Evolutionary conservation across 805 yeast genomes (phyloP).

Genomic region (Hermanozyma aechmeae): DNA sequence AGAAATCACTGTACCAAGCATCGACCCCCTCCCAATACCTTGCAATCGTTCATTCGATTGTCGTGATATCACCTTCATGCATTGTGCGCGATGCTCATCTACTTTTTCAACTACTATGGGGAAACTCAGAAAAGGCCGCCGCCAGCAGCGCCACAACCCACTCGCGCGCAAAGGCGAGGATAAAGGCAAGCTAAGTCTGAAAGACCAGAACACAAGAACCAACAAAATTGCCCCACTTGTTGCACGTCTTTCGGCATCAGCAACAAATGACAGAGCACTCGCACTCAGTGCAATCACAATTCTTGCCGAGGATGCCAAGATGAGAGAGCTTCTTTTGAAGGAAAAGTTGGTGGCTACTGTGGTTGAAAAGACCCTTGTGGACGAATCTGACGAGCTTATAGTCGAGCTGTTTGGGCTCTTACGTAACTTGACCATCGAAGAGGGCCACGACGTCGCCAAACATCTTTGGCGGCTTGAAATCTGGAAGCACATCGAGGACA

Average conservation of each 20-base stretch:
- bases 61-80: no score
- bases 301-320: conserved; percentile 56
- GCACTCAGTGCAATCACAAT: conserved; percentile 68
- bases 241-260: conserved; percentile 49
- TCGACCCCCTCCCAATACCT: no score
- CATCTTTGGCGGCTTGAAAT: conserved; percentile 72
- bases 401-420: conserved; percentile 76
- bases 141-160: conserved; percentile 29
- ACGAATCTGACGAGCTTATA: conserved; percentile 62
- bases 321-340: conserved; percentile 57
- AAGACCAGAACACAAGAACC: conserved; percentile 40
- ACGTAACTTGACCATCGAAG: conserved; percentile 73
- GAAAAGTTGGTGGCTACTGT: conserved; percentile 61
- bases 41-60: no score
- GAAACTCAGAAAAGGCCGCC: conserved; percentile 56
- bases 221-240: conserved; percentile 63
- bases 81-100: no score
- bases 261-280: conserved; percentile 67
- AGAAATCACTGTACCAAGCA: no score
- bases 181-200: conserved; percentile 13
- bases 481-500: conserved; percentile 50
- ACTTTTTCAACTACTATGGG: conserved; percentile 40
- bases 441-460: conserved; percentile 75
- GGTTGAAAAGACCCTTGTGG: conserved; percentile 56
- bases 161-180: conserved; percentile 14